These are phyloP conservation scores for Scheffersomyces coipomensis DNA, from an alignment of 805 yeast genomes.

Conservation along the genomic window DNA sequence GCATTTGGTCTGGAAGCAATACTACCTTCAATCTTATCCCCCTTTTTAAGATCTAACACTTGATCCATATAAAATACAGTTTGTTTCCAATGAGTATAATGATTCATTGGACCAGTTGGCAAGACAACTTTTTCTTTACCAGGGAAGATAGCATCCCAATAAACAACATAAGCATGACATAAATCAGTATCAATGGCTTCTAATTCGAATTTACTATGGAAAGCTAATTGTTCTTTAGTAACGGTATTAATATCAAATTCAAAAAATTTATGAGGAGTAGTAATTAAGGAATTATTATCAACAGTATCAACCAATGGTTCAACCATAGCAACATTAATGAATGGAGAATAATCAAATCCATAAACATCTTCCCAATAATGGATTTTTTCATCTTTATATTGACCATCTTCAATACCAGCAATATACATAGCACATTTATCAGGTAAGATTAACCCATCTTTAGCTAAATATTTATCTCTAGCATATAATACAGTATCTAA, in stretches of 20 bases:
- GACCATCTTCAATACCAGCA: slow-evolving; percentile 91
- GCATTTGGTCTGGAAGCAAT: slow-evolving; percentile 76
- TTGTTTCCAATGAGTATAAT: slow-evolving; percentile 98
- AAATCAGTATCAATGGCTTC: slow-evolving; percentile 75
- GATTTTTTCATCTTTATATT: slow-evolving; percentile 87
- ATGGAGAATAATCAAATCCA: slow-evolving; percentile 94
- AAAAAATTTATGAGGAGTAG: slow-evolving; percentile 69
- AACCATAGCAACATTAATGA: slow-evolving; percentile 77
- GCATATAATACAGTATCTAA: slow-evolving; percentile 93
- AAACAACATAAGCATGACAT: slow-evolving; percentile 85
- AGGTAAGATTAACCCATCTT: slow-evolving; percentile 91
- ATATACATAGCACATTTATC: slow-evolving; percentile 87
- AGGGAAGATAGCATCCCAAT: slow-evolving; percentile 95
- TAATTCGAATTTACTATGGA: slow-evolving; percentile 65
- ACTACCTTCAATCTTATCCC: slow-evolving; percentile 71
- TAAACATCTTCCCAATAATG: slow-evolving; percentile 96
- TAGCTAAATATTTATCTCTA: slow-evolving; percentile 79
- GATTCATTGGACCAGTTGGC: slow-evolving; percentile 92
- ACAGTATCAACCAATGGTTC: slow-evolving; percentile 98
- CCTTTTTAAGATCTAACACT: slow-evolving; percentile 71
- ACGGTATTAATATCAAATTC: slow-evolving; percentile 91
- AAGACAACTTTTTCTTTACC: slow-evolving; percentile 65
- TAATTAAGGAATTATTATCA: slow-evolving; percentile 66
- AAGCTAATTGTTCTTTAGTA: slow-evolving; percentile 76
- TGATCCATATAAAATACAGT: slow-evolving; percentile 88